A percentile compares a stretch with the other conserved stretches of the same genome.
Evolutionary conservation across 2,329 filamentous ascomycete species (phyloP).

Genomic region (Aspergillus spinulosporus): DNA sequence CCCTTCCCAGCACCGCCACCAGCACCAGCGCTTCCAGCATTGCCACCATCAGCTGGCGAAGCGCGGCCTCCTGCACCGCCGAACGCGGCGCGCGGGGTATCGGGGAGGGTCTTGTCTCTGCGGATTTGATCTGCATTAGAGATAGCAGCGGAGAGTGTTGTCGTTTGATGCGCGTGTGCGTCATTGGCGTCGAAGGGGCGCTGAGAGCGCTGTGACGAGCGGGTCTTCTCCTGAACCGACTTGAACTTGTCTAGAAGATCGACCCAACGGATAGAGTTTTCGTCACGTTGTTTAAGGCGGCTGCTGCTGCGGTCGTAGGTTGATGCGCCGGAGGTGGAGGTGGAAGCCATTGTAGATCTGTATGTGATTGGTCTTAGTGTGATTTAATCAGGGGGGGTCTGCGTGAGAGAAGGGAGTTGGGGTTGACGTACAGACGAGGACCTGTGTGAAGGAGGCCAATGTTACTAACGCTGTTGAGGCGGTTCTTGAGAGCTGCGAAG

Average conservation of each 20-base stretch:
- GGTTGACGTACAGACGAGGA: conserved; percentile 67
- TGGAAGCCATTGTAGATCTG: conserved; percentile 15
- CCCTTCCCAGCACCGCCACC: conserved; percentile 17
- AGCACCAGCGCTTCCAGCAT: not conserved
- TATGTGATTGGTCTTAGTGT: conserved; percentile 13
- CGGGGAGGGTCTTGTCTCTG: conserved; percentile 37
- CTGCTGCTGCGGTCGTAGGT: conserved; percentile 70
- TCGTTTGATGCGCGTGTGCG: conserved; percentile 29
- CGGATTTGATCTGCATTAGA: conserved; percentile 30
- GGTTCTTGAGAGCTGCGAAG: conserved; percentile 94
- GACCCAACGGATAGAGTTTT: conserved; percentile 82
- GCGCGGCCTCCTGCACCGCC: conserved; percentile 17
- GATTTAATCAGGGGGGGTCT: not conserved
- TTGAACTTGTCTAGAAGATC: conserved; percentile 95
- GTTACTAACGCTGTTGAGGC: conserved; percentile 93
- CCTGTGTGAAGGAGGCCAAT: conserved; percentile 91
- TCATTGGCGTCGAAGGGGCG: conserved; percentile 31
- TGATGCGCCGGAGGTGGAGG: conserved; percentile 51
- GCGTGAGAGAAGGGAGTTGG: conserved; percentile 16
- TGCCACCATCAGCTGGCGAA: conserved; percentile 39
- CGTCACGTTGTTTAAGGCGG: conserved; percentile 73
- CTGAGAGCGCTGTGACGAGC: conserved; percentile 52
- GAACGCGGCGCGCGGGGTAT: conserved; percentile 32
- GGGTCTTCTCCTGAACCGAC: conserved; percentile 80
- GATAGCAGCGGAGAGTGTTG: conserved; percentile 30